Evolutionary conservation across 208 protist species (phyloP).

Genomic region (Novymonas esmeraldas): DNA sequence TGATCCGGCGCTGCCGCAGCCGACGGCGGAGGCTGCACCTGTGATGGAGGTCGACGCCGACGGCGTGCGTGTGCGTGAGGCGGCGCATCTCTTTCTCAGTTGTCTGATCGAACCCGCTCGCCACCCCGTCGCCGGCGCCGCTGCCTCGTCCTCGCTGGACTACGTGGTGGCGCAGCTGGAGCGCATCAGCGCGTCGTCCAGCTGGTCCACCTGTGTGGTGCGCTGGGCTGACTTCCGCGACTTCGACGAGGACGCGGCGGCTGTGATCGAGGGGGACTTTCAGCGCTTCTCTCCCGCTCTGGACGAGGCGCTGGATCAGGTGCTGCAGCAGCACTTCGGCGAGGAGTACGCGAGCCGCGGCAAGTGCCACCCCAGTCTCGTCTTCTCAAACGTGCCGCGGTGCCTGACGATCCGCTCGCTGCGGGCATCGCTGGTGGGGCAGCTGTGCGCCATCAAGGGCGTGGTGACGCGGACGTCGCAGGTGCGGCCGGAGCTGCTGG

Average conservation of each 20-base stretch:
- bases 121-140: slow-evolving; percentile 11
- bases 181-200: slow-evolving; percentile 77
- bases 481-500: slow-evolving; percentile 98
- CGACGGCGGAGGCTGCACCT: slow-evolving; percentile 43
- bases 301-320: slow-evolving; percentile 72
- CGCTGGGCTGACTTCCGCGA: slow-evolving; percentile 72
- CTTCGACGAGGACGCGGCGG: slow-evolving; percentile 77
- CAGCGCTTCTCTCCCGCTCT: slow-evolving; percentile 80
- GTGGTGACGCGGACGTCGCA: slow-evolving; percentile 99
- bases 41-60: slow-evolving; percentile 75
- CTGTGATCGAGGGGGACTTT: slow-evolving; percentile 80
- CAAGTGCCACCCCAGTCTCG: slow-evolving; percentile 67
- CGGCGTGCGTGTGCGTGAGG: slow-evolving; percentile 75
- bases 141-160: slow-evolving; percentile 22
- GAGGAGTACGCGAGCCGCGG: slow-evolving; percentile 84
- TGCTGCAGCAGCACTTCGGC: slow-evolving; percentile 81
- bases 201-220: slow-evolving; percentile 86
- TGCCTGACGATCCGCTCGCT: slow-evolving; percentile 95
- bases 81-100: slow-evolving; percentile 77
- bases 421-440: slow-evolving; percentile 92
- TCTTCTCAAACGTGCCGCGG: slow-evolving; percentile 85
- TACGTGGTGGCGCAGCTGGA: slow-evolving; percentile 79
- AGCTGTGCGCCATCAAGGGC: slow-evolving; percentile 95
- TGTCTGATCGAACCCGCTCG: slow-evolving; percentile 73
- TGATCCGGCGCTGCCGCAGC: slow-evolving; percentile 55